Conservation (phyloP, 1,284 basidiomycete species). For the Gymnopus androsaceus region DNA sequence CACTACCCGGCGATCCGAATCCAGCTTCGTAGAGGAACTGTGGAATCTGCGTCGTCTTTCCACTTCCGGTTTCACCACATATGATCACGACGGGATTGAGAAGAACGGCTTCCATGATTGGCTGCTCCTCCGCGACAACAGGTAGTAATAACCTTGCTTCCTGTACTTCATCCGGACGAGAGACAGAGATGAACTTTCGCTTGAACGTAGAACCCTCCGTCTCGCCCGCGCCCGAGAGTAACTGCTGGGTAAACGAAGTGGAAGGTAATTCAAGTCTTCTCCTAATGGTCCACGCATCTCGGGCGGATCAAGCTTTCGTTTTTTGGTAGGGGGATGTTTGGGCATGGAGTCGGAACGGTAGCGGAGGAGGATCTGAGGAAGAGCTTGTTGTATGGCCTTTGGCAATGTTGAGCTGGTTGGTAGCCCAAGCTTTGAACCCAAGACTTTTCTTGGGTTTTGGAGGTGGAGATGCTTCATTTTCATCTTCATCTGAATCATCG, state of each 20-base stretch:
- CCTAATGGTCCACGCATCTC: constrained; percentile 71
- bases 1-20: constrained; percentile 82
- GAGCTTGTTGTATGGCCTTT: constrained; percentile 47
- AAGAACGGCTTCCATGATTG: constrained; percentile 89
- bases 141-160: constrained; percentile 83
- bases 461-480: constrained; percentile 21
- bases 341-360: constrained; percentile 14
- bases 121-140: constrained; percentile 92
- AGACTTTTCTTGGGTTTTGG: constrained; percentile 42
- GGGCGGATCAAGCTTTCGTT: constrained; percentile 41
- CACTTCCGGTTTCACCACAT: constrained; percentile 96
- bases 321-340: constrained; percentile 38
- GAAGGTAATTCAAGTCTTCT: constrained; percentile 63
- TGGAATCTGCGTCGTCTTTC: constrained; percentile 98
- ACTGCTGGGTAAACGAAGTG: constrained; percentile 58
- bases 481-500: constrained; percentile 29
- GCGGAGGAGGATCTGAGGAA: constrained; percentile 7
- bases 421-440: constrained; percentile 86
- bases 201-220: constrained; percentile 1
- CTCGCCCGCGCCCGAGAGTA: constrained; percentile 30
- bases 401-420: constrained; percentile 66
- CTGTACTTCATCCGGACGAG: constrained; percentile 74
- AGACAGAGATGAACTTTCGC: constrained; percentile 61
- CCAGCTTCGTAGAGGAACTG: constrained; percentile 98
- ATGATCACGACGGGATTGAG: constrained; percentile 90